Conservation (phyloP, 345 rosid species). For the Eucalyptus tenuipes region DNA sequence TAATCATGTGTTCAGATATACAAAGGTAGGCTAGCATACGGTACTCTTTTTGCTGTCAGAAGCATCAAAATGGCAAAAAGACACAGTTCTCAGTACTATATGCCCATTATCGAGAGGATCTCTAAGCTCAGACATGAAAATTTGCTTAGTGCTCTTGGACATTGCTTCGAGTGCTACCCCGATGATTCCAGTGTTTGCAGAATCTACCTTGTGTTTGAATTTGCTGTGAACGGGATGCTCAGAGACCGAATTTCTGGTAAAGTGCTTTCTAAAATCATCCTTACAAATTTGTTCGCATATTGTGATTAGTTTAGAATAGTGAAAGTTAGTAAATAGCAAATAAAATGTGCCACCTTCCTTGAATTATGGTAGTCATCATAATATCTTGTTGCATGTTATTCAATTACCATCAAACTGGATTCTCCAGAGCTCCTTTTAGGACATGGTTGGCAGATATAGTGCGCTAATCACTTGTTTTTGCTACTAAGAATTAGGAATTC, state of each 20-base stretch:
- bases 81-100: conserved; percentile 14
- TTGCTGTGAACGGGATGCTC: conserved; percentile 19
- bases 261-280: background rate
- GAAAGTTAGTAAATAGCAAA: background rate
- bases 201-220: conserved; percentile 39
- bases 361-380: background rate
- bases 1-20: conserved; percentile 16
- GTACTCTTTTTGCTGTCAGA: conserved; percentile 21
- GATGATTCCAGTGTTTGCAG: conserved; percentile 23
- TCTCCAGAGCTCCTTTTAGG: background rate
- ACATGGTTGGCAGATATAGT: background rate
- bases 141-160: conserved; percentile 55
- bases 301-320: background rate
- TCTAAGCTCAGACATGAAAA: conserved; percentile 48
- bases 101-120: conserved; percentile 30
- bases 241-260: conserved; percentile 31
- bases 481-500: background rate
- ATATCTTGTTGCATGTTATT: background rate
- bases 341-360: background rate
- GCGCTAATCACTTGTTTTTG: background rate
- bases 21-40: conserved; percentile 30
- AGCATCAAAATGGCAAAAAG: conserved; percentile 25
- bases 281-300: background rate
- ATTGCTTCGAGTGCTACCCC: conserved; percentile 28
- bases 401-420: background rate